phyloP scores from a whole-genome alignment of 2,329 filamentous ascomycete genomes.

The Aspergillus amoenus region DNA sequence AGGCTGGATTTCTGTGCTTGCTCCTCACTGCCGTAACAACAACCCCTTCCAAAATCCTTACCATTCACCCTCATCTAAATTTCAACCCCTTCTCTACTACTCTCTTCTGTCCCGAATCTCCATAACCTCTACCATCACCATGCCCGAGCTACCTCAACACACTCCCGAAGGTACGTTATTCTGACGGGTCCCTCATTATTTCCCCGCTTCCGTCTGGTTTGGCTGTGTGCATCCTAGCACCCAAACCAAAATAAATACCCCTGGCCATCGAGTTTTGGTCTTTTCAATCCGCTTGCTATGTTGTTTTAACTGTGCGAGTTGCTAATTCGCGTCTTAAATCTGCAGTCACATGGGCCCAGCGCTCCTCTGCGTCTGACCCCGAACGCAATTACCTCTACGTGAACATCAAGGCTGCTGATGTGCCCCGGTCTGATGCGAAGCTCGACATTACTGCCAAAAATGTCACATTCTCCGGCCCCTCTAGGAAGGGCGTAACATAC shows the following conservation, averaged over 20 bases:
- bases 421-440: slow-evolving; percentile 71
- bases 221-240: slow-evolving; percentile 11
- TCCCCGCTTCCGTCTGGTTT: slow-evolving; percentile 28
- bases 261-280: neutral
- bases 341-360: slow-evolving; percentile 95
- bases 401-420: slow-evolving; percentile 84
- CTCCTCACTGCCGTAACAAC: slow-evolving; percentile 13
- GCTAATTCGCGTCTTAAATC: slow-evolving; percentile 9
- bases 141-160: slow-evolving; percentile 30
- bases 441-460: slow-evolving; percentile 77
- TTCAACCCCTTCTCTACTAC: neutral
- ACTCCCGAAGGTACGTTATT: slow-evolving; percentile 49
- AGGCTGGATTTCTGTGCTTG: slow-evolving; percentile 16
- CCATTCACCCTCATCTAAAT: slow-evolving; percentile 6
- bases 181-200: slow-evolving; percentile 20
- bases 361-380: slow-evolving; percentile 75
- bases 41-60: slow-evolving; percentile 6
- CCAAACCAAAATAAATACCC: neutral
- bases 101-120: slow-evolving; percentile 5
- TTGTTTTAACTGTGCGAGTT: neutral
- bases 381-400: slow-evolving; percentile 95
- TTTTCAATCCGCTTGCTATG: slow-evolving; percentile 8
- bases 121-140: slow-evolving; percentile 18
- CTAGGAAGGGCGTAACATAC: slow-evolving; percentile 84
- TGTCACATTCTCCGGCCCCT: slow-evolving; percentile 80